Evolutionary conservation across 495 filamentous ascomycete genomes (phyloP).

Genomic region (Aspergillus funiculosus): DNA sequence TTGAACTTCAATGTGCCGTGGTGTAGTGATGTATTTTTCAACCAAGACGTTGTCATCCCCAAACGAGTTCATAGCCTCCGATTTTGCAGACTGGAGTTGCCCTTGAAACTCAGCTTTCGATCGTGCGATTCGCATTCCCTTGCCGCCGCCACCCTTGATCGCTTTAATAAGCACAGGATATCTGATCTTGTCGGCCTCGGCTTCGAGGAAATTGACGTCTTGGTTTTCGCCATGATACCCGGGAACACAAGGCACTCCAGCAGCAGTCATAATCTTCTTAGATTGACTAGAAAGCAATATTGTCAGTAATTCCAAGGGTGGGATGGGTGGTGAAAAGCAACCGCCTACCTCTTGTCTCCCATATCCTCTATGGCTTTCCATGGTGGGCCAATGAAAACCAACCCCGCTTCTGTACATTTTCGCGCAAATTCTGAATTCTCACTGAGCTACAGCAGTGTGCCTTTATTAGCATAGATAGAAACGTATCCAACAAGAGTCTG

Average conservation of each 20-base stretch:
- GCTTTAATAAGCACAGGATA: constrained; percentile 96
- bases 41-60: constrained; percentile 95
- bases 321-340: not conserved
- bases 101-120: constrained; percentile 69
- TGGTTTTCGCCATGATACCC: constrained; percentile 92
- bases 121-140: constrained; percentile 95
- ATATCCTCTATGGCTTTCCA: constrained; percentile 92
- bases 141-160: constrained; percentile 92
- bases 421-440: constrained; percentile 90
- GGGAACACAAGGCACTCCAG: constrained; percentile 91
- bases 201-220: constrained; percentile 60
- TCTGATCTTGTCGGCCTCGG: constrained; percentile 71
- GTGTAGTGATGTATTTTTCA: constrained; percentile 92
- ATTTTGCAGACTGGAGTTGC: constrained; percentile 80
- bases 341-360: constrained; percentile 80
- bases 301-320: constrained; percentile 5
- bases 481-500: not conserved
- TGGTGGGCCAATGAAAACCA: constrained; percentile 93
- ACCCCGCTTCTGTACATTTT: constrained; percentile 81
- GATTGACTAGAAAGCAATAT: constrained; percentile 45
- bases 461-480: constrained; percentile 6
- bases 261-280: constrained; percentile 92
- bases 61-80: constrained; percentile 85
- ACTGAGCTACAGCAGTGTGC: constrained; percentile 45
- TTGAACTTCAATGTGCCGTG: constrained; percentile 95